These are phyloP conservation scores for Hortiboletus flavorubellus DNA, from an alignment of 768 basidiomycete genomes.

Conservation along the genomic window DNA sequence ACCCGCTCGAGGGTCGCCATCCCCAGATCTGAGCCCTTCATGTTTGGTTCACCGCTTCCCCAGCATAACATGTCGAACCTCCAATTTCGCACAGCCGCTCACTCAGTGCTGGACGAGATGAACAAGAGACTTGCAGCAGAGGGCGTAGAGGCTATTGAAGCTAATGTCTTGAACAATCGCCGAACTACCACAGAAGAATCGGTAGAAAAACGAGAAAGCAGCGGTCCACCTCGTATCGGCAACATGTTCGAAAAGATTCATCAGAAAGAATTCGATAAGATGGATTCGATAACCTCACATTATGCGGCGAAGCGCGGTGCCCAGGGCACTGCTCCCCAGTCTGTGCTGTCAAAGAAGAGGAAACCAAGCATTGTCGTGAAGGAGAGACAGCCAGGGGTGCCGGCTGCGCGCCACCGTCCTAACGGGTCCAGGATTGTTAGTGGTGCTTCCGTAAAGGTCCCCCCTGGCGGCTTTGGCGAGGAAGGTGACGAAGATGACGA, in stretches of 20 bases:
- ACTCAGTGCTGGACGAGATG: constrained; percentile 80
- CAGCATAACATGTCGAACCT: constrained; percentile 58
- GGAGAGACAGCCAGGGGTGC: constrained; percentile 21
- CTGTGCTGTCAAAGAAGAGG: constrained; percentile 36
- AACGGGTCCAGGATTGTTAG: constrained; percentile 26
- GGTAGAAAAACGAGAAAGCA: constrained; percentile 10
- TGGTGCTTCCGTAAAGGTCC: constrained; percentile 25
- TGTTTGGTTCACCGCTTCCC: constrained; percentile 76
- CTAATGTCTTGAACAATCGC: constrained; percentile 41
- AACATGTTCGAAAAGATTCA: constrained; percentile 57
- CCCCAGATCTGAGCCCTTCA: constrained; percentile 47
- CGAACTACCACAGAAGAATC: constrained; percentile 4
- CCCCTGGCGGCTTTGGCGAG: constrained; percentile 60
- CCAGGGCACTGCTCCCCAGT: constrained; percentile 18
- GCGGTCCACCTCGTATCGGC: constrained; percentile 26
- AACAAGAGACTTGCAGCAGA: constrained; percentile 62
- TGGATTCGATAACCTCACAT: constrained; percentile 68
- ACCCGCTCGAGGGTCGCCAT: constrained; percentile 22
- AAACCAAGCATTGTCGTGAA: constrained; percentile 50
- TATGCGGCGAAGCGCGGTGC: constrained; percentile 42
- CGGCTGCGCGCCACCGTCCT: constrained; percentile 18
- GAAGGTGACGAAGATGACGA: constrained; percentile 47
- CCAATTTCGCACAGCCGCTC: constrained; percentile 65
- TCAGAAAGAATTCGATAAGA: constrained; percentile 63
- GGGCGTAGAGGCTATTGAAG: constrained; percentile 49